These are phyloP conservation scores for Chrysoporthe cubensis DNA, from an alignment of 2,329 filamentous ascomycete genomes.

Conservation along the genomic window DNA sequence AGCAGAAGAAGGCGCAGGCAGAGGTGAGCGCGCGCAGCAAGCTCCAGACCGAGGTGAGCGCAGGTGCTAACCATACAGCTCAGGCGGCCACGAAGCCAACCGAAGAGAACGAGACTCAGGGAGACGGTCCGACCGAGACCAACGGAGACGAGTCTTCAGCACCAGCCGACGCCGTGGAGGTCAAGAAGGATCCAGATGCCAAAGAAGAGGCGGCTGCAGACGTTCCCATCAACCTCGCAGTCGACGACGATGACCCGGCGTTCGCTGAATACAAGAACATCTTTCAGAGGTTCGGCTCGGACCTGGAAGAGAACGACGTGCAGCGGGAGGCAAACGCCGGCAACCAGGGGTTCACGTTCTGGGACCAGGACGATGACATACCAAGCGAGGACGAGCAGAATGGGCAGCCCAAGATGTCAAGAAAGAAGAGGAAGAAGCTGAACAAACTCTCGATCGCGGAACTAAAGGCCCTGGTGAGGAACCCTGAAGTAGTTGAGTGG, in stretches of 20 bases:
- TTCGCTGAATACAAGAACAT: slow-evolving; percentile 84
- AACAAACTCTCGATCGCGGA: slow-evolving; percentile 94
- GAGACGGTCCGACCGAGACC: slow-evolving; percentile 6
- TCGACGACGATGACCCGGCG: slow-evolving; percentile 72
- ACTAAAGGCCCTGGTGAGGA: slow-evolving; percentile 87
- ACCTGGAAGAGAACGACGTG: slow-evolving; percentile 64
- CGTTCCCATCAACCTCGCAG: slow-evolving; percentile 51
- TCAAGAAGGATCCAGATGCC: slow-evolving; percentile 45
- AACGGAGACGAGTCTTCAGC: slow-evolving; percentile 30
- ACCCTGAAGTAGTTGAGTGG: slow-evolving; percentile 96
- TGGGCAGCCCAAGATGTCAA: slow-evolving; percentile 74
- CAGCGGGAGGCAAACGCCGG: slow-evolving; percentile 67
- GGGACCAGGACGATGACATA: slow-evolving; percentile 82
- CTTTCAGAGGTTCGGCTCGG: slow-evolving; percentile 76
- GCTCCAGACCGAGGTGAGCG: background rate
- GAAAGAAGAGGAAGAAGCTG: slow-evolving; percentile 90
- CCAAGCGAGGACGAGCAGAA: slow-evolving; percentile 80
- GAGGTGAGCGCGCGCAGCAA: slow-evolving; percentile 45
- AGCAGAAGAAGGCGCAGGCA: slow-evolving; percentile 72
- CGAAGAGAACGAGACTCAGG: slow-evolving; percentile 27
- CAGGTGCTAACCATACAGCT: slow-evolving; percentile 31
- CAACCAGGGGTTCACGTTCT: slow-evolving; percentile 85
- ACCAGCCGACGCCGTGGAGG: slow-evolving; percentile 43
- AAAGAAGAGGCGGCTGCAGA: slow-evolving; percentile 42
- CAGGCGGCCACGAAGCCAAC: slow-evolving; percentile 20